Evolutionary conservation across 1,284 basidiomycete species (phyloP).

Genomic region (Ustilago nuda): DNA sequence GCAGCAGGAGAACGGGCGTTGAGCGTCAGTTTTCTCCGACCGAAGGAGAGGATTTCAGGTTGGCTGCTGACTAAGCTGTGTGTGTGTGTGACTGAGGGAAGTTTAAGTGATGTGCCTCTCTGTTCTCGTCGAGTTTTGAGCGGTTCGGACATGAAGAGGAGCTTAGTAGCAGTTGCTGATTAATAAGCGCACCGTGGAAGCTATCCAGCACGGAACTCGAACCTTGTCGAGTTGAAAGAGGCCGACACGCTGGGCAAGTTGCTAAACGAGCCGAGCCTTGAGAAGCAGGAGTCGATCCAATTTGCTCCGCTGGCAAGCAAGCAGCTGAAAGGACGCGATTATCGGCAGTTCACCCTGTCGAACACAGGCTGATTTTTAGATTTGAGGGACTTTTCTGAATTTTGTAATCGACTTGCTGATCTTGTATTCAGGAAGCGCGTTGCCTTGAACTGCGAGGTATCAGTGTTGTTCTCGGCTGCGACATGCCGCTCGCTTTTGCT

Average conservation of each 20-base stretch:
- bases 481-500: background rate
- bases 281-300: no score
- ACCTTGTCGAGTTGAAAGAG: background rate
- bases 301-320: constrained; percentile 10
- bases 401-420: background rate
- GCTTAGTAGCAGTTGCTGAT: background rate
- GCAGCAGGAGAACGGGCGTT: no score
- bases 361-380: background rate
- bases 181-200: background rate
- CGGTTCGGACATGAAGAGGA: background rate
- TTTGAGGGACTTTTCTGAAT: background rate
- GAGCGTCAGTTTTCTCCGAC: no score
- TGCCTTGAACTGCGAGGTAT: constrained; percentile 13
- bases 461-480: constrained; percentile 36
- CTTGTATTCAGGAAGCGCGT: constrained; percentile 1
- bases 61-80: no score
- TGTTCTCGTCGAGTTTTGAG: background rate
- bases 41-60: no score
- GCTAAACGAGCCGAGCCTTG: no score
- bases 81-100: no score
- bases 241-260: no score
- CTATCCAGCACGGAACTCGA: background rate
- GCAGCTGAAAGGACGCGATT: background rate
- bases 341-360: background rate
- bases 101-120: no score